A percentile compares a stretch with the other conserved stretches of the same genome.
Conservation (phyloP, 805 yeast species). For the Metschnikowia similis region DNA sequence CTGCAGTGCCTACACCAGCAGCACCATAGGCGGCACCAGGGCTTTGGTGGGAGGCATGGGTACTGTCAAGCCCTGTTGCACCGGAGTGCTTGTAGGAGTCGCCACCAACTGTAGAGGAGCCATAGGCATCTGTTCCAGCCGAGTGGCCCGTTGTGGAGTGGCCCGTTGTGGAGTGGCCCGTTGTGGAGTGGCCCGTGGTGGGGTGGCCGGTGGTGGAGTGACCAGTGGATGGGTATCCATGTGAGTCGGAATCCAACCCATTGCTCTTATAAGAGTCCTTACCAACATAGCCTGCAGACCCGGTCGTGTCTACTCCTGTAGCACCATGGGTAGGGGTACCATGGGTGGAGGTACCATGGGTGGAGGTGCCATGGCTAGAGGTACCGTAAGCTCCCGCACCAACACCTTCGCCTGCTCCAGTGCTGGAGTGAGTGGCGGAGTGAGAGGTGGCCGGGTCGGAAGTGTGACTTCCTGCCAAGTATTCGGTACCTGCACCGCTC, state of each 20-base stretch:
- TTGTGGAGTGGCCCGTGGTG: no score
- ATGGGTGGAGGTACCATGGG: not conserved
- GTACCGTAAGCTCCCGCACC: constrained; percentile 3
- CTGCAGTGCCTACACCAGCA: constrained; percentile 12
- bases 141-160: not conserved
- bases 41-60: constrained; percentile 3
- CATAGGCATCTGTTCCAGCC: constrained; percentile 6
- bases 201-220: not conserved
- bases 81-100: constrained; percentile 3
- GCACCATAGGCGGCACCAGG: constrained; percentile 13
- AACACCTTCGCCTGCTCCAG: constrained; percentile 10
- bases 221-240: constrained; percentile 8
- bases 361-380: constrained; percentile 2
- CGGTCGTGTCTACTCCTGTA: constrained; percentile 13
- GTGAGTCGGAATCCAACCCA: constrained; percentile 9
- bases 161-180: not conserved
- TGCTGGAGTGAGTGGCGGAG: not conserved
- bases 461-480: constrained; percentile 13
- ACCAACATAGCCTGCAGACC: constrained; percentile 16
- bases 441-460: not conserved
- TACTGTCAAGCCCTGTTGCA: not conserved
- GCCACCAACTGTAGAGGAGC: constrained; percentile 4
- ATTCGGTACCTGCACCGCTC: constrained; percentile 27
- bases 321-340: not conserved
- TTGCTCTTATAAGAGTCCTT: constrained; percentile 15